Base-by-base conservation (phyloP, 2,329 filamentous ascomycete genomes). In the Ophiostoma sp. region DNA sequence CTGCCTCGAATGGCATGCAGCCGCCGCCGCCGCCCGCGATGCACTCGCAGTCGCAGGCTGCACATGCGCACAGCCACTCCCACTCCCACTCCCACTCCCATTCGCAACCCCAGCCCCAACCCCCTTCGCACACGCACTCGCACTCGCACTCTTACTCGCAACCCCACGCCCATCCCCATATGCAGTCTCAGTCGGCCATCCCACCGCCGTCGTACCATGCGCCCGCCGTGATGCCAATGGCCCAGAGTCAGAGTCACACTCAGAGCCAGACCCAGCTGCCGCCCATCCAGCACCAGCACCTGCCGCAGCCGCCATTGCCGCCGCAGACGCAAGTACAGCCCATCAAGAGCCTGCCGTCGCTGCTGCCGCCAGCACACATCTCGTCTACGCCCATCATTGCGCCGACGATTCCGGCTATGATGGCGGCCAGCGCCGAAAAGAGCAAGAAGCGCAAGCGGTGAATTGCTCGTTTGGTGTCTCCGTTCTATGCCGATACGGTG, bases 391-490 rank as follows among this genome's bases (percentile, higher is more conserved):
- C 77, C 4, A 71, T 73, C 38, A 63, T 73, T 18, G 69, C 71
- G 0, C 69, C 71, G 36, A 64, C 69, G 16, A 68, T 71, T n/a
- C 68, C 71, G 9, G 66, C 60, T 6, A 69, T 73, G 70, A 67
- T 71, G 60, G 58, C 70, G 58, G 66, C 69, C n/a, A 68, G 71
- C 36, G 70, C 73, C 11, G 85, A 87, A 74, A 87, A 87, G 76
- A 82, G 79, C 73, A 87, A 87, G 80, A 87, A 87, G 79, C 83
- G 85, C 70, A 87, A 87, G 80, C 80, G 85, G 79, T 87, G 55
- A 70, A 52, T 11, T 12, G 11, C 49, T 60, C 42, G 8, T 45
- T 45, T 45, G 42, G 42, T 45, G 27, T 27, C 27, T 27, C 27
- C 27, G 27, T 27, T 27, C 27, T 27, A 27, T 27, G 27, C 2